phyloP scores from a whole-genome alignment of 2,329 filamentous ascomycete species.

The Exserohilum turcica region DNA sequence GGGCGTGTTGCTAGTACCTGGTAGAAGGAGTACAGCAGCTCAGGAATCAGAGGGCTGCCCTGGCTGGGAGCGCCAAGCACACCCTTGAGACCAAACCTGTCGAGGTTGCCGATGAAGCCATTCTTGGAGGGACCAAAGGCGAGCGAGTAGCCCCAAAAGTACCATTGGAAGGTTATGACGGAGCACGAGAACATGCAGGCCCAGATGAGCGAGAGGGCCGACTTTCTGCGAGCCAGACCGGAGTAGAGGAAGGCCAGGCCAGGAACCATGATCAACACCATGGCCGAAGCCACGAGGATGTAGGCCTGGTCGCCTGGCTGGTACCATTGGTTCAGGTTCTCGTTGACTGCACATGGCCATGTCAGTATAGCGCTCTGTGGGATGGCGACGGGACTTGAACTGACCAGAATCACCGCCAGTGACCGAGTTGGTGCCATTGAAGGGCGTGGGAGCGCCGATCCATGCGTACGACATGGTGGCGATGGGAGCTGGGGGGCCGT shows the following conservation, averaged over 20 bases:
- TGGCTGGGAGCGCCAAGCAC: slow-evolving; percentile 83
- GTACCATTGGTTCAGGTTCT: slow-evolving; percentile 97
- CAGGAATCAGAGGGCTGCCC: slow-evolving; percentile 85
- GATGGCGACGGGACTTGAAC: slow-evolving; percentile 44
- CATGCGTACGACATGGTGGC: slow-evolving; percentile 56
- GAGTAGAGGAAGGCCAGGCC: slow-evolving; percentile 98
- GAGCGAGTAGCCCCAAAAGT: slow-evolving; percentile 98
- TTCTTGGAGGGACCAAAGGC: slow-evolving; percentile 86
- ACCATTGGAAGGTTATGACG: slow-evolving; percentile 96
- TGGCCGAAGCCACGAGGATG: slow-evolving; percentile 86
- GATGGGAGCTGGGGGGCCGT: slow-evolving; percentile 15
- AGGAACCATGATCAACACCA: slow-evolving; percentile 96
- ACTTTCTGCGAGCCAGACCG: slow-evolving; percentile 95
- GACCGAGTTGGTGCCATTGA: slow-evolving; percentile 62
- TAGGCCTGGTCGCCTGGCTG: slow-evolving; percentile 89
- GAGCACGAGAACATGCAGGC: slow-evolving; percentile 93
- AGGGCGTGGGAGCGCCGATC: slow-evolving; percentile 52
- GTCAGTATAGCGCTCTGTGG: slow-evolving; percentile 13
- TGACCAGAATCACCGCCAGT: slow-evolving; percentile 79
- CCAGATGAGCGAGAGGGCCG: slow-evolving; percentile 95
- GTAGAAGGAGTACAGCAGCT: slow-evolving; percentile 92
- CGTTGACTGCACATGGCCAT: slow-evolving; percentile 61
- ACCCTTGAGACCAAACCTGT: slow-evolving; percentile 86
- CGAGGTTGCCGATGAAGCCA: slow-evolving; percentile 88
- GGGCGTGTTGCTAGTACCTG: slow-evolving; percentile 61